A percentile compares a stretch with the other conserved stretches of the same genome.
Conservation (phyloP, 805 yeast genomes). For the Candida saitoana region DNA sequence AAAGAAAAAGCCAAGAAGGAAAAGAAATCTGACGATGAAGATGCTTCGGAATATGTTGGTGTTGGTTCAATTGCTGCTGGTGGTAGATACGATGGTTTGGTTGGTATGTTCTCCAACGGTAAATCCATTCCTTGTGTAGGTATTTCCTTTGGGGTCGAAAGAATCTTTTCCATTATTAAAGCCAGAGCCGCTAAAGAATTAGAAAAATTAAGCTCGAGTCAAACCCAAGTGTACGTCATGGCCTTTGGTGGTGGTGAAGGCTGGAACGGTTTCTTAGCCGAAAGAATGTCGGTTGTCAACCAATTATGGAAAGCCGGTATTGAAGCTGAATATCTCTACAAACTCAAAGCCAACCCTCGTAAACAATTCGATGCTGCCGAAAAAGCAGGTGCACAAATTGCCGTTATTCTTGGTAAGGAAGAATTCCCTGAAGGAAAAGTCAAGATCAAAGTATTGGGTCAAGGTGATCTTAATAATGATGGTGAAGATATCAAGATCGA, state of each 20-base stretch:
- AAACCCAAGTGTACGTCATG: conserved; percentile 93
- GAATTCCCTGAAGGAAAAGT: conserved; percentile 78
- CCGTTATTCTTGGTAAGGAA: conserved; percentile 93
- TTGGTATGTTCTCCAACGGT: conserved; percentile 93
- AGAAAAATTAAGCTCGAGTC: conserved; percentile 69
- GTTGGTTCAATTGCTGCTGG: conserved; percentile 99
- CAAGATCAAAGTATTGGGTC: conserved; percentile 84
- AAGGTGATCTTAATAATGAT: conserved; percentile 78
- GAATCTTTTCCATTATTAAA: conserved; percentile 85
- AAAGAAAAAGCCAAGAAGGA: conserved; percentile 42
- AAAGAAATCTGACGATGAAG: conserved; percentile 46
- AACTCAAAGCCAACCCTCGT: conserved; percentile 88
- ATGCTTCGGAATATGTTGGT: conserved; percentile 95
- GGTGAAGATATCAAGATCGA: conserved; percentile 72
- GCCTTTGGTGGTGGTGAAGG: conserved; percentile 98
- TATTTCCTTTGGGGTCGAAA: conserved; percentile 93
- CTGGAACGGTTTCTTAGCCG: conserved; percentile 89
- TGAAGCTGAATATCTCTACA: conserved; percentile 87
- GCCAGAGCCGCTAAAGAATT: conserved; percentile 59
- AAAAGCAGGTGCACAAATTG: conserved; percentile 83
- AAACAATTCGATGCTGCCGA: conserved; percentile 98
- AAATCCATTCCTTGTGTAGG: conserved; percentile 97
- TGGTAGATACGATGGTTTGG: conserved; percentile 95
- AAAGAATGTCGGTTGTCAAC: conserved; percentile 85
- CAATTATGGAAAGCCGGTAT: conserved; percentile 84